Conservation (phyloP, 164 flowering plant species). For the Vitis rotundifolia region DNA sequence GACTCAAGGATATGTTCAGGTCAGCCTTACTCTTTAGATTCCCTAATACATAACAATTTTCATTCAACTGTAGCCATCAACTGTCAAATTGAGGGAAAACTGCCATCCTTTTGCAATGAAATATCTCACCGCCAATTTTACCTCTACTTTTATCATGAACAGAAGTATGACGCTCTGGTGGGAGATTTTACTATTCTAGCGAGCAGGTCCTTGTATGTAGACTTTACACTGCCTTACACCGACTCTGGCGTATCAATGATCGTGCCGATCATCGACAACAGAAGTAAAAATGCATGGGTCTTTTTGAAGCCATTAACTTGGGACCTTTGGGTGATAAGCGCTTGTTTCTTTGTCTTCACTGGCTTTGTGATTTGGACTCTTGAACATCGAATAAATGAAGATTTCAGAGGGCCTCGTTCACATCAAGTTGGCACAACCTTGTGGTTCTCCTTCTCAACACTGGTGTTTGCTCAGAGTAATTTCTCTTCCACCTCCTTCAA, state of each 20-base stretch:
- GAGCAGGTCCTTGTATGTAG: constrained; percentile 34
- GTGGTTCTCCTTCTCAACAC: constrained; percentile 35
- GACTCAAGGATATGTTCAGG: constrained; percentile 28
- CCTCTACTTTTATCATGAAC: not conserved
- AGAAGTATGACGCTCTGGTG: constrained; percentile 36
- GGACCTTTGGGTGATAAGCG: constrained; percentile 42
- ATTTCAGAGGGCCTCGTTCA: constrained; percentile 20
- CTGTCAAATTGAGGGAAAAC: no score
- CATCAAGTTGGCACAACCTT: constrained; percentile 28
- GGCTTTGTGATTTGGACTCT: constrained; percentile 27
- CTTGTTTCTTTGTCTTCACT: constrained; percentile 31
- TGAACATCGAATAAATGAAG: constrained; percentile 27
- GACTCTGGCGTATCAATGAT: constrained; percentile 41
- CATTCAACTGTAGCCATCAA: no score
- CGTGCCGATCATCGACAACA: constrained; percentile 24
- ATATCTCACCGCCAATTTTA: no score
- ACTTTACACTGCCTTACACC: constrained; percentile 37
- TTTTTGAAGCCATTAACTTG: constrained; percentile 39
- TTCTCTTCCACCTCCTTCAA: not conserved
- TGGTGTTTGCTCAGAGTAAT: constrained; percentile 32
- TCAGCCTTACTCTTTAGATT: not conserved
- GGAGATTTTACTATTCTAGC: constrained; percentile 36
- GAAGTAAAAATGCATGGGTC: constrained; percentile 34
- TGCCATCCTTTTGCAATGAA: no score
- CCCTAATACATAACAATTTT: no score